Conservation (phyloP, 768 basidiomycete genomes). For the Lentinula raphanica region DNA sequence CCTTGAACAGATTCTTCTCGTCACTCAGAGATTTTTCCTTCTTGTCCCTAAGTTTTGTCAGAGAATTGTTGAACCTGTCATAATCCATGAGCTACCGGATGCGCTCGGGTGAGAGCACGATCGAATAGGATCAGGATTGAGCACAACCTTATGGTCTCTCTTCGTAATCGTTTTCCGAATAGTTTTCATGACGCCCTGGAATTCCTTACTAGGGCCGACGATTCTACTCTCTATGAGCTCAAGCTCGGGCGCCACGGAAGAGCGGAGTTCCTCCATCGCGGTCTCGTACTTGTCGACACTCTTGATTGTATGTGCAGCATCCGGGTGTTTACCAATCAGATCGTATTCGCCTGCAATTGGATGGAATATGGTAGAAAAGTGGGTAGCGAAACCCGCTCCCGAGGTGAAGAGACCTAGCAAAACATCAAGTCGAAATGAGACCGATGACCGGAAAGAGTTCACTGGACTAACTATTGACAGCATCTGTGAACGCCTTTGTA, state of each 20-base stretch:
- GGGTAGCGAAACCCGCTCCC: conserved; percentile 57
- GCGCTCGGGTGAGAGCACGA: background rate
- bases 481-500: conserved; percentile 79
- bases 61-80: conserved; percentile 92
- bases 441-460: conserved; percentile 1
- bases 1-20: conserved; percentile 97
- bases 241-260: conserved; percentile 80
- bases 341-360: conserved; percentile 75
- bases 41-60: conserved; percentile 95
- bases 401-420: conserved; percentile 58
- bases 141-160: conserved; percentile 86
- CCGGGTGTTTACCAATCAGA: conserved; percentile 72
- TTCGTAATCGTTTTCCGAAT: conserved; percentile 95
- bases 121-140: background rate
- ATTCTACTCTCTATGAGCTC: conserved; percentile 91
- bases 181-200: conserved; percentile 78
- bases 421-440: background rate
- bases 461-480: conserved; percentile 58
- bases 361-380: conserved; percentile 58
- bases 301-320: conserved; percentile 68
- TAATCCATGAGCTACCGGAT: conserved; percentile 72
- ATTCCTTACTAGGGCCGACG: conserved; percentile 81
- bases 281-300: conserved; percentile 70
- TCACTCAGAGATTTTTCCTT: conserved; percentile 95
- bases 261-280: conserved; percentile 77